phyloP scores from a whole-genome alignment of 75 land plant genomes.

The Sequoia sempervirens region DNA sequence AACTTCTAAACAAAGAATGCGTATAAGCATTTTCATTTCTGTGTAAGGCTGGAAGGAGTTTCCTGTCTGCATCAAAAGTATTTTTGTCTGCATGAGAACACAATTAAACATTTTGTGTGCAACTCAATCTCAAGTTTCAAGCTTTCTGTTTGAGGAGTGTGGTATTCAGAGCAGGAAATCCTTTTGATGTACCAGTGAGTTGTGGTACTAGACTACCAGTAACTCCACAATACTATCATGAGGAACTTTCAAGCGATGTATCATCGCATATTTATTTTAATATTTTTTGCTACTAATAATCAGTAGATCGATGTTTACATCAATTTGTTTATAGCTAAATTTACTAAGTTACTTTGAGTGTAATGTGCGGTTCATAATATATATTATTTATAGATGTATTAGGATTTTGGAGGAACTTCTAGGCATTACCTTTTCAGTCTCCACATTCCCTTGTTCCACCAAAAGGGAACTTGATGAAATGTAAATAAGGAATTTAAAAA shows the following conservation, averaged over 20 bases:
- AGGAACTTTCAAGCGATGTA: background rate
- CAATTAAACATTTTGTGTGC: background rate
- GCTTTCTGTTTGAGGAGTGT: too few species aligned
- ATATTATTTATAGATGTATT: too few species aligned
- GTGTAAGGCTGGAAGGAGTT: background rate
- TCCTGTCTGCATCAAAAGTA: background rate
- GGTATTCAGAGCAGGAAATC: background rate
- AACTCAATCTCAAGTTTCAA: background rate
- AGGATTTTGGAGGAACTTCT: too few species aligned
- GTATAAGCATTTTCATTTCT: background rate
- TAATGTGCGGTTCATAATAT: too few species aligned
- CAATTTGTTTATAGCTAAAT: background rate
- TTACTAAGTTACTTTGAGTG: too few species aligned
- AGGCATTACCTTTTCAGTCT: too few species aligned
- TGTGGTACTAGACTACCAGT: too few species aligned
- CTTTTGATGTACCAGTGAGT: background rate
- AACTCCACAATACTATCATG: background rate
- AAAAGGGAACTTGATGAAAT: too few species aligned
- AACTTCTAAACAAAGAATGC: background rate
- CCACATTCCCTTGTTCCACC: too few species aligned
- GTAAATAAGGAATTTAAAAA: too few species aligned
- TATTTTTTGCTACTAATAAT: background rate
- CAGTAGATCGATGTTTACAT: background rate
- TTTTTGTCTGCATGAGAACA: background rate
- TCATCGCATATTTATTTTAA: background rate